Evolutionary conservation across 108 stramenopile species (phyloP).

Genomic region (Nitzschia sp.): DNA sequence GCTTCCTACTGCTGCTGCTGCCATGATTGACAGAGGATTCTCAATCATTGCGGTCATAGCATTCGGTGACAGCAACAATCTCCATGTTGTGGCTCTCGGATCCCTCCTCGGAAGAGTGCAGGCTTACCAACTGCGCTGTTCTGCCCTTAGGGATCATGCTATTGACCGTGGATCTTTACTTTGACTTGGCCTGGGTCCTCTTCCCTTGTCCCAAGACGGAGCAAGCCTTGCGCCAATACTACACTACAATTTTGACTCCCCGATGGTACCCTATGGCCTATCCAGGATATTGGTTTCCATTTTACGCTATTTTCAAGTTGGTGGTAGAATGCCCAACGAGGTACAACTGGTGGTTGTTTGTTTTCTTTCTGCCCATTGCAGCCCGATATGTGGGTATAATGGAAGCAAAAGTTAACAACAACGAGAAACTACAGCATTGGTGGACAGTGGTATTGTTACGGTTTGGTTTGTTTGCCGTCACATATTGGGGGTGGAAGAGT

Average conservation of each 20-base stretch:
- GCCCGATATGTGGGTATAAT: conserved; percentile 5
- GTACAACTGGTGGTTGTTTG: not conserved
- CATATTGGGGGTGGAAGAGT: too few relatives aligned
- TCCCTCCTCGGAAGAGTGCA: not conserved
- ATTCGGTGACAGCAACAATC: too few relatives aligned
- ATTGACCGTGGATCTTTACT: conserved; percentile 6
- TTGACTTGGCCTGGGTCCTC: conserved; percentile 13
- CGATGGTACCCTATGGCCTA: not conserved
- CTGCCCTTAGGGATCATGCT: not conserved
- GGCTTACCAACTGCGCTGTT: not conserved
- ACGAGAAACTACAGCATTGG: conserved; percentile 11
- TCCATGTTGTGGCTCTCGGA: too few relatives aligned
- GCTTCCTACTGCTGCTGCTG: too few relatives aligned
- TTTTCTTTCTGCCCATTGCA: conserved; percentile 5
- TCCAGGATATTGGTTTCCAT: conserved; percentile 10
- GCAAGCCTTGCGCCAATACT: not conserved
- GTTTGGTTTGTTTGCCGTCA: conserved; percentile 2
- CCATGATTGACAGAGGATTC: too few relatives aligned
- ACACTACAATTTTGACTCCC: conserved; percentile 13
- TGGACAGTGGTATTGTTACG: conserved; percentile 8
- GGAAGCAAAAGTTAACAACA: not conserved
- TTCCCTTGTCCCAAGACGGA: not conserved
- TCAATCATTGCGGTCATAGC: too few relatives aligned
- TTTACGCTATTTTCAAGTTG: conserved; percentile 12
- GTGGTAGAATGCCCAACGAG: conserved; percentile 4